These are phyloP conservation scores for Lachancea cidri DNA, from an alignment of 805 yeast genomes.

Conservation along the genomic window DNA sequence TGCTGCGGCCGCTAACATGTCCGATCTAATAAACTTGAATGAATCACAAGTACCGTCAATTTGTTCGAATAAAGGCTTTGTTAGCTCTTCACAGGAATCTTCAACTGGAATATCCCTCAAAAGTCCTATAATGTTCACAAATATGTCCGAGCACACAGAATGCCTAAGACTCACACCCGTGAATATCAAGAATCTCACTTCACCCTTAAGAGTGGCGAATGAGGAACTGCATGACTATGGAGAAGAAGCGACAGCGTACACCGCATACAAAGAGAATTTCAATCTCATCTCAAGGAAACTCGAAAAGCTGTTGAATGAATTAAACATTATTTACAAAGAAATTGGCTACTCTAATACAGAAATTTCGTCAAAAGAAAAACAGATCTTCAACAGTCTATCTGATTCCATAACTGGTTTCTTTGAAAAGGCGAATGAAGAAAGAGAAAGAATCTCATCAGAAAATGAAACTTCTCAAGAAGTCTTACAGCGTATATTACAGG, in stretches of 20 bases:
- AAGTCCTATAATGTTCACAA: conserved; percentile 5
- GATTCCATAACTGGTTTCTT: conserved; percentile 43
- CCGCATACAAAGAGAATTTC: conserved; percentile 28
- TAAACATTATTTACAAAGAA: conserved; percentile 44
- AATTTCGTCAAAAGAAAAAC: conserved; percentile 43
- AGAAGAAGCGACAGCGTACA: conserved; percentile 9
- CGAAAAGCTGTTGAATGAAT: conserved; percentile 33
- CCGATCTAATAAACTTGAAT: conserved; percentile 5
- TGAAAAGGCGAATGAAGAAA: conserved; percentile 35
- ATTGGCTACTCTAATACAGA: conserved; percentile 54
- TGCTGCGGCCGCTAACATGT: not conserved
- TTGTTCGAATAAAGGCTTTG: not conserved
- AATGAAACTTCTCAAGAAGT: conserved; percentile 27
- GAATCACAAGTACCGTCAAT: conserved; percentile 2
- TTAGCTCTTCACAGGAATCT: conserved; percentile 1
- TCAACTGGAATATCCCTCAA: conserved; percentile 5
- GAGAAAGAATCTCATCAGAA: conserved; percentile 27
- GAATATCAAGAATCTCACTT: conserved; percentile 16
- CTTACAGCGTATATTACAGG: conserved; percentile 30
- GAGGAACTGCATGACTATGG: conserved; percentile 1
- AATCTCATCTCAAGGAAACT: conserved; percentile 29
- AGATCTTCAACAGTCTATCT: conserved; percentile 45
- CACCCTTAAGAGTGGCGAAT: conserved; percentile 14
- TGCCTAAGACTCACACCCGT: conserved; percentile 30
- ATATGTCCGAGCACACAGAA: conserved; percentile 14